phyloP scores from a whole-genome alignment of 2,329 filamentous ascomycete genomes.

The Aspergillus thermomutatus region DNA sequence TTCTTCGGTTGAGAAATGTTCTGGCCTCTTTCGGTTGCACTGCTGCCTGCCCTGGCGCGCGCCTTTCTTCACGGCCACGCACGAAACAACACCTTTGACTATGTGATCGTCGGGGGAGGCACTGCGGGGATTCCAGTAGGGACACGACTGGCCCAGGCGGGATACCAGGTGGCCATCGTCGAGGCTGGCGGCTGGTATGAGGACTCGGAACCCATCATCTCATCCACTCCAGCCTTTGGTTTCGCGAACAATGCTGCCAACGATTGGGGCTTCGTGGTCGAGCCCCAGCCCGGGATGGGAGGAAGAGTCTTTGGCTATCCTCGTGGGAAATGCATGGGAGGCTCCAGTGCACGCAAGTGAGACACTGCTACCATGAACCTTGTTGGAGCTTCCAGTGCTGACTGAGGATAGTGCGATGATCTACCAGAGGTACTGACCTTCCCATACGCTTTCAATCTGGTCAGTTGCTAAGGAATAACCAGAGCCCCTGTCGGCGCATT shows the following conservation, averaged over 20 bases:
- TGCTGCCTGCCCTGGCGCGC: neutral
- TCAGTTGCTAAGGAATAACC: neutral
- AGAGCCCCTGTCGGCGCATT: neutral
- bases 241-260: neutral
- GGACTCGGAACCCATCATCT: neutral
- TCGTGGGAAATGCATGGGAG: neutral
- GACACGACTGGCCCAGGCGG: neutral
- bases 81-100: neutral
- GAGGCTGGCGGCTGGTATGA: neutral
- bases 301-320: neutral
- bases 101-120: neutral
- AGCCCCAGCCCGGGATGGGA: neutral
- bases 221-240: neutral
- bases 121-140: neutral
- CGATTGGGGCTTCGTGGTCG: neutral
- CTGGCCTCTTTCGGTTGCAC: neutral
- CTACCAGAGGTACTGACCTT: neutral
- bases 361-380: neutral
- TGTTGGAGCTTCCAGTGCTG: neutral
- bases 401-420: neutral
- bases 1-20: neutral
- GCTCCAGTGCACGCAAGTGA: neutral
- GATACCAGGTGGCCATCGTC: neutral
- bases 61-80: neutral
- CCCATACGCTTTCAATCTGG: neutral